Evolutionary conservation across 2,329 filamentous ascomycete genomes (phyloP).

Genomic region (Beauveria bassiana): DNA sequence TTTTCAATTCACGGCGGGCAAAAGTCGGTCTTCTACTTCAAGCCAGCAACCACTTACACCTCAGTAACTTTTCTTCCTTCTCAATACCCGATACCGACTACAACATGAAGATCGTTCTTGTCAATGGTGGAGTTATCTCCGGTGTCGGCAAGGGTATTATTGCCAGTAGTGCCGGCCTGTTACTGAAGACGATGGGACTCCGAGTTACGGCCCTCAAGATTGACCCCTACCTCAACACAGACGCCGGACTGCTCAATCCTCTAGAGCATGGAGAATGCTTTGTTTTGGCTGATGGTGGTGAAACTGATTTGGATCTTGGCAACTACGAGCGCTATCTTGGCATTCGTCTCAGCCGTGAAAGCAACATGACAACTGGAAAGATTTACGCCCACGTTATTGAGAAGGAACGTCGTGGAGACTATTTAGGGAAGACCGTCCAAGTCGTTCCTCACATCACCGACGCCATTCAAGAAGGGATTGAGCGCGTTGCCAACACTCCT

Average conservation of each 20-base stretch:
- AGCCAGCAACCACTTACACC: no score
- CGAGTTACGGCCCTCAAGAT: constrained; percentile 35
- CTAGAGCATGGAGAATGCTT: constrained; percentile 79
- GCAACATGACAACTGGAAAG: constrained; percentile 97
- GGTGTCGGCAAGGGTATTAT: no score
- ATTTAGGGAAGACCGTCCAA: constrained; percentile 61
- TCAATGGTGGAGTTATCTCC: no score
- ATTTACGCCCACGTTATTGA: constrained; percentile 87
- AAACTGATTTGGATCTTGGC: constrained; percentile 47
- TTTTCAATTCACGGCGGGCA: no score
- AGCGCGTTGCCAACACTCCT: constrained; percentile 74
- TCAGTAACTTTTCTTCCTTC: no score
- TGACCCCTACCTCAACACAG: constrained; percentile 41
- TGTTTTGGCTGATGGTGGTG: constrained; percentile 73
- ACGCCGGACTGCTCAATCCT: constrained; percentile 21
- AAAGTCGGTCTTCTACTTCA: no score
- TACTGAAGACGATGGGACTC: constrained; percentile 22
- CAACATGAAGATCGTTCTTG: no score
- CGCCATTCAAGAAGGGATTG: constrained; percentile 87
- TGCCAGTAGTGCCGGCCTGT: constrained; percentile 47
- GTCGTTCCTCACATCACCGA: constrained; percentile 81
- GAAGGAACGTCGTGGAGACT: constrained; percentile 59
- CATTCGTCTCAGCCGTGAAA: constrained; percentile 72
- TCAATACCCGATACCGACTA: no score
- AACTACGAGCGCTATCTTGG: constrained; percentile 48